Base-by-base conservation (phyloP, 176 grass and related monocot genomes). In the Carex littledalei region DNA sequence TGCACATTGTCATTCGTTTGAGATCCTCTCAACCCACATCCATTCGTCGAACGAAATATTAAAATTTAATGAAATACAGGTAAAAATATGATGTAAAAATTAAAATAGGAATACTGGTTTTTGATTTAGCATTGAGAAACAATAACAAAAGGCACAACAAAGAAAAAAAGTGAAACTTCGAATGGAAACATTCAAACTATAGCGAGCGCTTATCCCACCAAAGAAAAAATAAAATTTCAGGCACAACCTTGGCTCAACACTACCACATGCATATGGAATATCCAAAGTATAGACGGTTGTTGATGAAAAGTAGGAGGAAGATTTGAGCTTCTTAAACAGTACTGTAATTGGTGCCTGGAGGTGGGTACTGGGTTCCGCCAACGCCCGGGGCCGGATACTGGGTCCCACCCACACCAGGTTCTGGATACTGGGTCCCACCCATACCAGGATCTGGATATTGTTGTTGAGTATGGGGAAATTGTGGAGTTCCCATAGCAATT, bases 281-380 rank as follows among this genome's bases (percentile, higher is more conserved):
- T 76, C 14, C 66, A 68, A 68, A 68, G 5, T 34, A 4, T 29
- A 6, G 22, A 53, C 7, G 20, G 15, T 41, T 18, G 14, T 35
- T 8, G 34, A 39, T 69, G 11, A 31, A 59, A 39, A 39, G 37
- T 39, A 6, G 5, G 0, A 39, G 37, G 37, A 39, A 39, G 22
- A 26, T 62, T 62, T 81, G 12, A 83, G 59, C 11, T 31, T 32
- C 37, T 58, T 64, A 83, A 12, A 21, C 59, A 39, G 5, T 39
- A 83, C 52, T 59, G 77, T 65, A 49, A 43, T 53, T 83, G 63
- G 80, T 67, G 53, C 80, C 80, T 45, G 80, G 80, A 16, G 80
- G 61, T 3, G 80, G 80, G 45, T 83, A 83, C 61, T 83, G 31
- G 34, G 59, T 65, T 6, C 80, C 39, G 24, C 80, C 61, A 67